Evolutionary conservation across 257 asterid species (phyloP).

Genomic region (Gentiana dahurica): DNA sequence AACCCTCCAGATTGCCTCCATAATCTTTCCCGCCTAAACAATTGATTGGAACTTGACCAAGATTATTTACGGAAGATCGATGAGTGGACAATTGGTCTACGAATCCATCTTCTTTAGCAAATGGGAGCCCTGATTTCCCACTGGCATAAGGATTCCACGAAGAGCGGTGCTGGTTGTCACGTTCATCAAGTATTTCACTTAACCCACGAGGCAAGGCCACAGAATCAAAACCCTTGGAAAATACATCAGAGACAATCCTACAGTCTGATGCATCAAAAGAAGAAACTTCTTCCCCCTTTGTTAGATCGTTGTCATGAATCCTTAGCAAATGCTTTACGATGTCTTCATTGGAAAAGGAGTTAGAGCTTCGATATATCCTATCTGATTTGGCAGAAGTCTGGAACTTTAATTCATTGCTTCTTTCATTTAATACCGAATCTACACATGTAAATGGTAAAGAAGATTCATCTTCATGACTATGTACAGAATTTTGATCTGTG

Average conservation of each 20-base stretch:
- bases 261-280: conserved; percentile 55
- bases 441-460: conserved; percentile 45
- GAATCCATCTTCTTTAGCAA: conserved; percentile 40
- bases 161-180: conserved; percentile 46
- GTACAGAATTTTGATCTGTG: conserved; percentile 31
- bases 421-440: conserved; percentile 48
- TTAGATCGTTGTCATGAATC: conserved; percentile 42
- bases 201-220: conserved; percentile 37
- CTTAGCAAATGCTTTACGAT: conserved; percentile 89
- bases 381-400: conserved; percentile 75
- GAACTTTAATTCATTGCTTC: conserved; percentile 64
- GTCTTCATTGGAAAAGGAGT: conserved; percentile 90
- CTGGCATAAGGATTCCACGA: conserved; percentile 60
- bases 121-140: conserved; percentile 53
- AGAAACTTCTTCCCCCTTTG: conserved; percentile 47
- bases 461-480: conserved; percentile 49
- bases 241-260: conserved; percentile 61
- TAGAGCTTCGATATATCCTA: conserved; percentile 67
- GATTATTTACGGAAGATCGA: conserved; percentile 16
- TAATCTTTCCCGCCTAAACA: conserved; percentile 38
- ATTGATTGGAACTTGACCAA: conserved; percentile 16
- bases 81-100: conserved; percentile 39
- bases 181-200: conserved; percentile 42
- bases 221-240: conserved; percentile 75
- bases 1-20: conserved; percentile 49